Base-by-base conservation (phyloP, 345 rosid species). In the Chamaenerion angustifolium region DNA sequence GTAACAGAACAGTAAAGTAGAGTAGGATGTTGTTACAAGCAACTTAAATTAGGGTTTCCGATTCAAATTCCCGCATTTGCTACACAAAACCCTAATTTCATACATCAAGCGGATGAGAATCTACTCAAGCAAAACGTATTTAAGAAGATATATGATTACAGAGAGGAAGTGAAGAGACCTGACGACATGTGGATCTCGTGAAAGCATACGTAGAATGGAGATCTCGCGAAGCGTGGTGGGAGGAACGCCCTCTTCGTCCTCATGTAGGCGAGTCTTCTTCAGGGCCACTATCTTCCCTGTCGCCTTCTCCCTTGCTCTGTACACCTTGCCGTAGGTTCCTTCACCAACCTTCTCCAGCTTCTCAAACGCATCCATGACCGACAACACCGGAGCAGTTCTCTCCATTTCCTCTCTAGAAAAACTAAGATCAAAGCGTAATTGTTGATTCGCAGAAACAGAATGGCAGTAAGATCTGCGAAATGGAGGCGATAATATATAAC, bases 281-380 rank as follows among this genome's bases (percentile, higher is more conserved):
- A 92, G 82, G 13, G 98, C 98, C 3, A 92, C 98, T 67, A 84
- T 84, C 50, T 68, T 80, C 4, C 96, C 95, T 0, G 96, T 92
- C 14, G 96, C 85, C 66, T 78, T 82, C 81, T 92, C 98, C 56
- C 82, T 77, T 27, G 96, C 96, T 72, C 95, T 71, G 77, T 92
- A 92, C 0, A 92, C 96, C 64, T 92, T 92, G 9, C 96, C 98
- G 64, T 87, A 92, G 0, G 98, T 92, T 19, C 98, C 98, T 59
- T 92, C 98, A 15, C 98, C 98, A 3, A 92, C 98, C 62, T 92
- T 92, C 83, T 92, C 98, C 16, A 92, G 83, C 71, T 92, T 92
- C 74, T 92, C 95, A 65, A 83, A 92, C 3, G 81, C 84, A 13
- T 87, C 89, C 95, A 82, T 92, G 41, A 76, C 94, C 19, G 96